Base-by-base conservation (phyloP, 768 basidiomycete species). In the Tephrocybe rancida region DNA sequence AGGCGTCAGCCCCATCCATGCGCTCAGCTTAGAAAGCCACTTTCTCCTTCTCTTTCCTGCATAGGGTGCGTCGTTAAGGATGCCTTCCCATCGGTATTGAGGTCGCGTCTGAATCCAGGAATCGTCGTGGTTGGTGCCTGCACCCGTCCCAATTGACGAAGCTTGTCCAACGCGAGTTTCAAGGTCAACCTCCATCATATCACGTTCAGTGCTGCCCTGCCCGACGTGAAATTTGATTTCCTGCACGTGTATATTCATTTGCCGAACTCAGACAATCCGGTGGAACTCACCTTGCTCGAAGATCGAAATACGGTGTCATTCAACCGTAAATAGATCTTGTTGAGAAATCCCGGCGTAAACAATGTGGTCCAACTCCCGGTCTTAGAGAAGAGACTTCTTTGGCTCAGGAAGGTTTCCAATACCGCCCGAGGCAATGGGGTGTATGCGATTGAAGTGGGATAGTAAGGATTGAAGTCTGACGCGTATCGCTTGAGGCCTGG, bases 71-170 rank as follows among this genome's bases (percentile, higher is more conserved):
- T 87, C 86, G 14, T 71, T 76, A 25, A 87, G 70, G 16, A 88
- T 77, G 11, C 81, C 85, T 70, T 90, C 88, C 87, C 87, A 90
- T 29, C 82, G 77, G 66, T 85, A 90, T 14, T 73, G 69, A 1
- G 84, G 84, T 9, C 90, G 80, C 0, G 81, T 70, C 9, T 81
- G 80, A 47, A 90, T 85, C 38, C 72, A 73, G 1, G 73, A 68
- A 55, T 84, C 81, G 61, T 90, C 83, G 56, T 88, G 81, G 61
- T 89, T 85, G 0, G 89, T 90, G 5, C 85, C 86, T n/a, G 75
- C 81, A 1, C 85, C 85, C 1, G 85, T 87, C 3, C 83, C 87
- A 19, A 86, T 65, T 3, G 80, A 82, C 2, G 86, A 85, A 1
- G 80, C 66, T 34, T 70, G 74, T 14, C 66, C 59, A 10, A 50